Evolutionary conservation across 1,139 yeast species (phyloP), one percentile per base, ranked within the genome.

Genomic region (Taiozyma onychis): DNA sequence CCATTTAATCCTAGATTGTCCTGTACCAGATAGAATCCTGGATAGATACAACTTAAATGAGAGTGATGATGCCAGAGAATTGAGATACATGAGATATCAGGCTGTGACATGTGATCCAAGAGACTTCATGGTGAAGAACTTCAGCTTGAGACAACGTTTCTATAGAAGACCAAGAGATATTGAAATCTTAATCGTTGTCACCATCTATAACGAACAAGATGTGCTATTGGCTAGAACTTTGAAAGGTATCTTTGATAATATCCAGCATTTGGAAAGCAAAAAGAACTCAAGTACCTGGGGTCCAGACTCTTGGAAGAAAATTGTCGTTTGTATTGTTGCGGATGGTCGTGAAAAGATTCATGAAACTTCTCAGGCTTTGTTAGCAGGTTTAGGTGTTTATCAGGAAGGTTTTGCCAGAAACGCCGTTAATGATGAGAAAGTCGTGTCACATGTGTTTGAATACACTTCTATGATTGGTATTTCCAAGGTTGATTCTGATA

Each of bases 381-480:
- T 93, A 56, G 89, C 97, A 13, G 90, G 97, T 0, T 80, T 95
- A 54, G 99, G 99, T 50, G 85, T 95, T 54, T 93, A 90, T 65
- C 99, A 93, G 68, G 98, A 90, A 54, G 96, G 96, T 48, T 83
- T 91, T 60, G 95, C 97, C 56, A 83, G 95, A 65, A 91, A 93
- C 52, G 87, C 82, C 56, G 95, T 93, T 47, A 90, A 91, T 65
- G 91, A 85, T 57, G 80, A 86, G 56, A 88, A 86, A 58, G 97
- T 95, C 10, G 83, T 83, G 39, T 95, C 97, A 39, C 99, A 93
- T 69, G 76, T 93, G 53, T 91, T 90, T 64, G 98, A 91, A 68
- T 93, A 93, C 66, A 90, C 84, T 14, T 77, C 86, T 1, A 81
- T 80, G 69, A 71, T 79, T 48, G 76, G 81, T 50, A 78, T 79